phyloP scores from a whole-genome alignment of 2,329 filamentous ascomycete genomes.

The Diaporthe velutina region DNA sequence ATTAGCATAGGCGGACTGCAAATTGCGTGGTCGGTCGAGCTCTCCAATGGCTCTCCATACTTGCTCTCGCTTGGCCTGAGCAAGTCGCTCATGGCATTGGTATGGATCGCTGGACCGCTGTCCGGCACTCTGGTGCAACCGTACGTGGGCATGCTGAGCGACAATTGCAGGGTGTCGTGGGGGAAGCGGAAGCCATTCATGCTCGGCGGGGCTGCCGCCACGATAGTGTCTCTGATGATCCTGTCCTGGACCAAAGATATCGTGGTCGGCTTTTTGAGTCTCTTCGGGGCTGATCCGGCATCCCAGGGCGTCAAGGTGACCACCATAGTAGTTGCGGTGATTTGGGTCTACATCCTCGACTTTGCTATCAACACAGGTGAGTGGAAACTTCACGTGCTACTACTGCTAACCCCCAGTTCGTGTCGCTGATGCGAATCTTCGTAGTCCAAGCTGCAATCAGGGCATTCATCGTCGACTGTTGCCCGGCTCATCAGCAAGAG shows the following conservation, averaged over 20 bases:
- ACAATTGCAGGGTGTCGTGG: constrained; percentile 80
- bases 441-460: constrained; percentile 89
- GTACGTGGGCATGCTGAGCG: constrained; percentile 85
- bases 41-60: constrained; percentile 92
- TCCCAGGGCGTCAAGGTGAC: constrained; percentile 73
- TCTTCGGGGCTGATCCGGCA: constrained; percentile 79
- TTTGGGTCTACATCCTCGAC: constrained; percentile 91
- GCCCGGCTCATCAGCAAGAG: constrained; percentile 93
- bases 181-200: constrained; percentile 88
- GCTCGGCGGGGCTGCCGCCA: constrained; percentile 76
- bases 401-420: not conserved
- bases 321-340: constrained; percentile 83
- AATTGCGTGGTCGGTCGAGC: constrained; percentile 95
- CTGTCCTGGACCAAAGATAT: constrained; percentile 82
- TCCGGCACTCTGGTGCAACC: constrained; percentile 85
- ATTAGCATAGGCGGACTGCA: constrained; percentile 90
- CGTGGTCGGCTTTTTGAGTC: constrained; percentile 73
- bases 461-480: constrained; percentile 93
- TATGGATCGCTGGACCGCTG: constrained; percentile 87
- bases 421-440: constrained; percentile 33
- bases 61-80: constrained; percentile 84
- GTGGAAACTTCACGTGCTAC: constrained; percentile 43
- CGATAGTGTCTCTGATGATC: constrained; percentile 75
- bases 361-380: constrained; percentile 93
- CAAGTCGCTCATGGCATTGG: constrained; percentile 85